Conservation (phyloP, 768 basidiomycete species). For the Brasilioporus rufonigricans region DNA sequence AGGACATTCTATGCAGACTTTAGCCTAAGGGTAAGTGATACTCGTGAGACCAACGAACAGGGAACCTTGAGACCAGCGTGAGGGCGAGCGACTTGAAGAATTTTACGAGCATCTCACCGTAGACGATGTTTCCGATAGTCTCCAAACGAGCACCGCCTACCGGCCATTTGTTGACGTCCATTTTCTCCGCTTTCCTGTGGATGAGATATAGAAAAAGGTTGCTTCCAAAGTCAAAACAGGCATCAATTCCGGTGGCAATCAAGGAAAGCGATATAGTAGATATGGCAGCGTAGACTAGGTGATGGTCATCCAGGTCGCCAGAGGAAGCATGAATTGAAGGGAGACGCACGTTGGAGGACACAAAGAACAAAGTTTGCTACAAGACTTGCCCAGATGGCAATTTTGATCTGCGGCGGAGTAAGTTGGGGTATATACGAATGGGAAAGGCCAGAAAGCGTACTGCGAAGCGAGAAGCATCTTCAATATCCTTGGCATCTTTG, state of each 20-base stretch:
- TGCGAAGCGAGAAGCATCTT: constrained; percentile 62
- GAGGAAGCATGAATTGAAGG: background rate
- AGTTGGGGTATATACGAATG: background rate
- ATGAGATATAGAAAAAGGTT: constrained; percentile 80
- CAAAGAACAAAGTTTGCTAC: constrained; percentile 71
- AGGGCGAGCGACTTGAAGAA: background rate
- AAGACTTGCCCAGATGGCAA: constrained; percentile 86
- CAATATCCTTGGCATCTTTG: constrained; percentile 70
- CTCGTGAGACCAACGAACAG: constrained; percentile 34
- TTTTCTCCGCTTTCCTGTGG: constrained; percentile 63
- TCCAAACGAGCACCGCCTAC: constrained; percentile 88
- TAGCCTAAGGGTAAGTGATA: background rate
- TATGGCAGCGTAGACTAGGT: constrained; percentile 85
- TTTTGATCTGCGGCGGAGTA: constrained; percentile 60
- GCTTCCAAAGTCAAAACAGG: constrained; percentile 80
- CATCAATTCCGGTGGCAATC: constrained; percentile 87
- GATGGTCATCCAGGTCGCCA: background rate
- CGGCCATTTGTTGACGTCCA: constrained; percentile 89
- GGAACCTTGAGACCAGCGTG: constrained; percentile 39
- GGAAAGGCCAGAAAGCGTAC: constrained; percentile 38
- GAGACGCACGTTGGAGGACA: constrained; percentile 57
- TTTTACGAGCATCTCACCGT: constrained; percentile 45
- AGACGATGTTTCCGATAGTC: constrained; percentile 86
- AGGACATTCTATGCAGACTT: constrained; percentile 64
- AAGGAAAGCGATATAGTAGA: constrained; percentile 82